Conservation (phyloP, 2,329 filamentous ascomycete genomes). For the Ophiosphaerella herpotricha region DNA sequence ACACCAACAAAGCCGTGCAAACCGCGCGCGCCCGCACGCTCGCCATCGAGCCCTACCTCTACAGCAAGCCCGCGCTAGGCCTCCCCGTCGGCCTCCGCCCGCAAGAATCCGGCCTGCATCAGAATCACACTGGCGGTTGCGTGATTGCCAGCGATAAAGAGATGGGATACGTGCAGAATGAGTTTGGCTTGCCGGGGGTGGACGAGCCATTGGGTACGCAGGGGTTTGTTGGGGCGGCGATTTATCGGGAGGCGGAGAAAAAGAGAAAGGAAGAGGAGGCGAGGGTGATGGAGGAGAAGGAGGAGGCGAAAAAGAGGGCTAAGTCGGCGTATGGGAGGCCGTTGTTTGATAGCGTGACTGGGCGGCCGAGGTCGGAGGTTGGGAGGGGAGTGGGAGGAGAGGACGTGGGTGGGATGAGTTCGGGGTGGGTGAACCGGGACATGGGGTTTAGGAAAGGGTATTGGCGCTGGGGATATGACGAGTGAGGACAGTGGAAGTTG, state of each 20-base stretch:
- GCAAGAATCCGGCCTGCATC: slow-evolving; percentile 6
- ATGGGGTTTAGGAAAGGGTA: no score
- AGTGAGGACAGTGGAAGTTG: no score
- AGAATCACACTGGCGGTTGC: slow-evolving; percentile 3
- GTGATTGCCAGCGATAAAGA: neutral
- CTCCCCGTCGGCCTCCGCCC: slow-evolving; percentile 16
- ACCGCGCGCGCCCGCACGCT: slow-evolving; percentile 17
- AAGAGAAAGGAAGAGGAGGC: slow-evolving; percentile 1
- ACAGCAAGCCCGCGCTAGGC: slow-evolving; percentile 19
- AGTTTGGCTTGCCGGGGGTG: slow-evolving; percentile 13
- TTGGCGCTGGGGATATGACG: no score
- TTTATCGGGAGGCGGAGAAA: slow-evolving; percentile 5
- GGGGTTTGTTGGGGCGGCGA: slow-evolving; percentile 10
- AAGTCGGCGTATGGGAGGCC: slow-evolving; percentile 6
- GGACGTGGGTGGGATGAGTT: no score
- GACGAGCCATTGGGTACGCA: slow-evolving; percentile 5
- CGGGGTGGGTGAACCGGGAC: no score
- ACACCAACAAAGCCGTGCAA: slow-evolving; percentile 23
- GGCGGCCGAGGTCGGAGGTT: slow-evolving; percentile 22
- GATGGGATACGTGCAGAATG: slow-evolving; percentile 13
- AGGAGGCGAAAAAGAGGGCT: neutral
- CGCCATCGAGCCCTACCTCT: slow-evolving; percentile 35
- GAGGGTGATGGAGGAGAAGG: neutral
- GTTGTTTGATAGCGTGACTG: slow-evolving; percentile 26
- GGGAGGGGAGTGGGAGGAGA: neutral